Evolutionary conservation across 2,329 filamentous ascomycete genomes (phyloP).

Genomic region (Clonostachys byssicola): DNA sequence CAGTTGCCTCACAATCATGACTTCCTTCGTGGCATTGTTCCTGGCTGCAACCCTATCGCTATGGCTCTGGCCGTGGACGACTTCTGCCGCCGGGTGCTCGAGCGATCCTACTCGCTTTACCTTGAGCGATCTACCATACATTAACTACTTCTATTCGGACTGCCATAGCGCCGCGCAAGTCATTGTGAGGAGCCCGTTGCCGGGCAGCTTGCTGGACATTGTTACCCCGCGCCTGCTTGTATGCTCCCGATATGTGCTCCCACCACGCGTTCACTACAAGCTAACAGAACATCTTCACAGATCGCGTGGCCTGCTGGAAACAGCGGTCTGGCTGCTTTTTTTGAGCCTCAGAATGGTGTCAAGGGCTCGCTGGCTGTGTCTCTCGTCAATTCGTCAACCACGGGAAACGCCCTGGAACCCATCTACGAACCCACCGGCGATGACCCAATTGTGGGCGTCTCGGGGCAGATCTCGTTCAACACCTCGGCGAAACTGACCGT

Average conservation of each 20-base stretch:
- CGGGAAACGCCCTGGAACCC: slow-evolving; percentile 36
- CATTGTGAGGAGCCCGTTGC: slow-evolving; percentile 53
- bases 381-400: slow-evolving; percentile 41
- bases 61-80: background rate
- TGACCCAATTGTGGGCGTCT: slow-evolving; percentile 46
- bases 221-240: slow-evolving; percentile 48
- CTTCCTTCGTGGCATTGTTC: too few relatives aligned
- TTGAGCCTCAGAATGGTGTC: slow-evolving; percentile 45
- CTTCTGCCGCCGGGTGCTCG: background rate
- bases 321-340: slow-evolving; percentile 54
- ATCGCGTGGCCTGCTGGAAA: slow-evolving; percentile 65
- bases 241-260: background rate
- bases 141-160: slow-evolving; percentile 64
- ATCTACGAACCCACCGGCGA: slow-evolving; percentile 27
- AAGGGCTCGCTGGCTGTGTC: slow-evolving; percentile 49
- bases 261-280: background rate
- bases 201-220: slow-evolving; percentile 46
- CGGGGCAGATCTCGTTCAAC: slow-evolving; percentile 51
- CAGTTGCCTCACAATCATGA: too few relatives aligned
- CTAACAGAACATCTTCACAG: background rate
- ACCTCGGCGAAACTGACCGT: slow-evolving; percentile 49
- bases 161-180: slow-evolving; percentile 56
- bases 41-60: too few relatives aligned
- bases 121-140: slow-evolving; percentile 53
- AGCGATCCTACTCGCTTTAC: slow-evolving; percentile 1